phyloP scores from a whole-genome alignment of 2,329 filamentous ascomycete species.

The Talaromyces sp. region DNA sequence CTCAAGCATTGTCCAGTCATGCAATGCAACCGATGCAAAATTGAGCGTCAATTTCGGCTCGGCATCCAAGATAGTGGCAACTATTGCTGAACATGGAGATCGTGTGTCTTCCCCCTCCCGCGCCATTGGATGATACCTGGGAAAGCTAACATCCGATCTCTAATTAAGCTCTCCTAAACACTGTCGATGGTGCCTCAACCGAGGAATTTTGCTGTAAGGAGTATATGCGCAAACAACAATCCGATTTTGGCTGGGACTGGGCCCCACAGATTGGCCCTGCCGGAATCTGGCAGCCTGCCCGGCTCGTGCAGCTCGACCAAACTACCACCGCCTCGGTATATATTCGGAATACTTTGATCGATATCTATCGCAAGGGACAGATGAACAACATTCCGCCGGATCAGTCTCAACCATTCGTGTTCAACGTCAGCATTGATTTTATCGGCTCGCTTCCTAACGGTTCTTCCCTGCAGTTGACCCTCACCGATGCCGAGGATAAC shows the following conservation, averaged over 20 bases:
- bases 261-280: constrained; percentile 56
- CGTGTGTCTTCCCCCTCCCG: neutral
- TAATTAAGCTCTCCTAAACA: neutral
- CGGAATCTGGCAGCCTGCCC: constrained; percentile 58
- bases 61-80: constrained; percentile 49
- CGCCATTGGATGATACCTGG: constrained; percentile 25
- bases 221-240: constrained; percentile 58
- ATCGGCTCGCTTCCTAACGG: constrained; percentile 44
- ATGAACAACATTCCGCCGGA: constrained; percentile 55
- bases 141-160: constrained; percentile 35
- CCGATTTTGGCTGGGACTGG: constrained; percentile 63
- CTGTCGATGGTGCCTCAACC: constrained; percentile 19
- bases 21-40: constrained; percentile 29
- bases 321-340: constrained; percentile 34
- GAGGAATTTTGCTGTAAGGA: constrained; percentile 52
- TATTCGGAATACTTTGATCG: constrained; percentile 49
- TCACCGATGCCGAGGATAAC: constrained; percentile 41
- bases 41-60: constrained; percentile 54
- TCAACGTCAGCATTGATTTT: constrained; percentile 58
- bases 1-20: constrained; percentile 41
- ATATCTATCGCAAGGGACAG: constrained; percentile 56
- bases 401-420: constrained; percentile 53
- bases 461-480: constrained; percentile 42
- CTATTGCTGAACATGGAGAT: constrained; percentile 42
- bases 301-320: constrained; percentile 47